phyloP scores from a whole-genome alignment of 2,329 filamentous ascomycete genomes.

The Mycosphaerella sp. region DNA sequence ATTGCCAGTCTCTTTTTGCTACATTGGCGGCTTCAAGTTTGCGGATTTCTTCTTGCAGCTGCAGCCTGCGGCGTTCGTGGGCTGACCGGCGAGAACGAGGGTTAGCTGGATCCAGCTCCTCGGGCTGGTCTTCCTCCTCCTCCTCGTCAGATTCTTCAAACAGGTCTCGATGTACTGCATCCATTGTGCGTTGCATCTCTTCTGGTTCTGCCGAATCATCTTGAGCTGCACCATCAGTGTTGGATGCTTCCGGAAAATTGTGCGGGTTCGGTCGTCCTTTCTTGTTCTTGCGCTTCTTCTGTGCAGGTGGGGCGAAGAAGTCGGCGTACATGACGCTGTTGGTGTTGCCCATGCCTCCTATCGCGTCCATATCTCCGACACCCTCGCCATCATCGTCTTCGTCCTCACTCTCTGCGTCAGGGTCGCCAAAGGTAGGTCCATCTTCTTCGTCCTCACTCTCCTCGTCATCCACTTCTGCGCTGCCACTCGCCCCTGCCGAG shows the following conservation, averaged over 20 bases:
- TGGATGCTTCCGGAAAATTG: conserved; percentile 36
- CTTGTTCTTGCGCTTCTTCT: conserved; percentile 55
- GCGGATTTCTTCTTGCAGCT: conserved; percentile 82
- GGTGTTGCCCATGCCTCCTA: conserved; percentile 61
- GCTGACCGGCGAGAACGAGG: conserved; percentile 69
- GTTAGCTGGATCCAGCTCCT: conserved; percentile 60
- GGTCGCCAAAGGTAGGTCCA: conserved; percentile 77
- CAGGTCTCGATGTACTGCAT: conserved; percentile 77
- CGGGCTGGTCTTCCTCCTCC: conserved; percentile 42
- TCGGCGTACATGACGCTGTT: conserved; percentile 88
- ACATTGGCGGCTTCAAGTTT: conserved; percentile 83
- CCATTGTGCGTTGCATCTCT: conserved; percentile 77
- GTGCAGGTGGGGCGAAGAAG: conserved; percentile 82
- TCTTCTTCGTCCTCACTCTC: conserved; percentile 59
- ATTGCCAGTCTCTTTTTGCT: conserved; percentile 82
- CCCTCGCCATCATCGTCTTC: conserved; percentile 51
- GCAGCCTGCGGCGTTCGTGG: conserved; percentile 80
- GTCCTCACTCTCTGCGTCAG: conserved; percentile 64
- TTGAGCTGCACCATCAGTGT: conserved; percentile 32
- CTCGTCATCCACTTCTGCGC: conserved; percentile 40
- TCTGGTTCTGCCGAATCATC: conserved; percentile 43
- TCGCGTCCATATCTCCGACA: conserved; percentile 47
- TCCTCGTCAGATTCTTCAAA: conserved; percentile 72
- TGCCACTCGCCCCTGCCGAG: conserved; percentile 29
- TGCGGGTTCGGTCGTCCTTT: conserved; percentile 51